phyloP scores from a whole-genome alignment of 2,329 filamentous ascomycete genomes.

The Fusarium sp. region DNA sequence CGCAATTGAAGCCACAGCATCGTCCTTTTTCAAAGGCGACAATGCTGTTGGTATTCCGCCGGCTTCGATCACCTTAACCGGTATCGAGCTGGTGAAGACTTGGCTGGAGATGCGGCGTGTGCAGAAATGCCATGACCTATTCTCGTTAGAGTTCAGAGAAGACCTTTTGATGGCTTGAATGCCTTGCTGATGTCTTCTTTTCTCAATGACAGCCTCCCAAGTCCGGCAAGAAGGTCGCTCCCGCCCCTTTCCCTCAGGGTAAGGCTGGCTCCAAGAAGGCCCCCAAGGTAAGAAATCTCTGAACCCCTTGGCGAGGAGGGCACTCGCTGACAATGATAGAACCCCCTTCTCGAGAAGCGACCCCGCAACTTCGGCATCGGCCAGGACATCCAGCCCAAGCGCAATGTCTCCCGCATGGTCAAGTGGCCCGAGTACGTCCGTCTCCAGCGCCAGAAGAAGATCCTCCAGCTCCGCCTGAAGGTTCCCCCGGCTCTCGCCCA shows the following conservation, averaged over 20 bases:
- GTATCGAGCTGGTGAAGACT: slow-evolving; percentile 67
- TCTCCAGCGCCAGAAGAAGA: slow-evolving; percentile 94
- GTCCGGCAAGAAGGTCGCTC: slow-evolving; percentile 96
- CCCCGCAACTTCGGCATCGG: slow-evolving; percentile 98
- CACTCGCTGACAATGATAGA: slow-evolving; percentile 67
- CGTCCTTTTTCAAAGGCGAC: slow-evolving; percentile 46
- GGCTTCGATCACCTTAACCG: slow-evolving; percentile 45
- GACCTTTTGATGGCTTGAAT: slow-evolving; percentile 81
- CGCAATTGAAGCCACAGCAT: slow-evolving; percentile 55
- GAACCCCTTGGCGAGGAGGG: background rate
- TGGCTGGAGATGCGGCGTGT: slow-evolving; percentile 73
- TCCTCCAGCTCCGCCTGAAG: slow-evolving; percentile 98
- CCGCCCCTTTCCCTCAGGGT: slow-evolving; percentile 95
- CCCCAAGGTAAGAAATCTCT: slow-evolving; percentile 83
- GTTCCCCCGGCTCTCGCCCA: slow-evolving; percentile 97
- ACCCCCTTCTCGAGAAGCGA: slow-evolving; percentile 99
- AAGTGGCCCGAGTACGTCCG: slow-evolving; percentile 99
- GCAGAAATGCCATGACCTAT: slow-evolving; percentile 70
- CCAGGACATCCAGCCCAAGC: slow-evolving; percentile 97
- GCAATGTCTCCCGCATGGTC: slow-evolving; percentile 98
- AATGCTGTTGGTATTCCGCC: slow-evolving; percentile 56
- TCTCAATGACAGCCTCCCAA: slow-evolving; percentile 99
- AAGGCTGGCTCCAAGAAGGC: slow-evolving; percentile 93
- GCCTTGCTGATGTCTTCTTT: slow-evolving; percentile 97
- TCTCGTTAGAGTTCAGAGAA: slow-evolving; percentile 96